These are phyloP conservation scores for Aureobasidium vineae DNA, from an alignment of 2,329 filamentous ascomycete genomes.

Conservation along the genomic window DNA sequence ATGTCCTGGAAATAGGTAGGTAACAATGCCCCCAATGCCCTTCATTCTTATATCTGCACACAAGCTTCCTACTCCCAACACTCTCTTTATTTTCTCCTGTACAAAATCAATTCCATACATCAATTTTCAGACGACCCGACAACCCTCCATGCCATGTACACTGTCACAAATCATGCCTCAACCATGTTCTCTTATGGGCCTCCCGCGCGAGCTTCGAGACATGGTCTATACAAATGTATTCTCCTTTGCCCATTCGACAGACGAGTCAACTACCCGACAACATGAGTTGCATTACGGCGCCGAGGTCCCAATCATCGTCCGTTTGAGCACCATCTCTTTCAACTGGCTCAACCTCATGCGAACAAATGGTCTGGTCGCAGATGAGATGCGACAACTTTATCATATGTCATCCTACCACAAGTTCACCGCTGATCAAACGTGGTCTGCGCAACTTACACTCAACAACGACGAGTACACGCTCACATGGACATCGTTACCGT, in stretches of 20 bases:
- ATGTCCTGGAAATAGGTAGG: constrained; percentile 9
- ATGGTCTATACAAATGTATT: constrained; percentile 18
- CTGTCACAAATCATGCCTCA: neutral
- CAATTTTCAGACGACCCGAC: neutral
- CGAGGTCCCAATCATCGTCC: neutral
- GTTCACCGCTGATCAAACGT: neutral
- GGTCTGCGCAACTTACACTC: neutral
- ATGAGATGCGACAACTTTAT: constrained; percentile 21
- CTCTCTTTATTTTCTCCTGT: neutral
- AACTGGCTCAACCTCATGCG: constrained; percentile 16
- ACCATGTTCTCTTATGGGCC: neutral
- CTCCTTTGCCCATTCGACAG: neutral
- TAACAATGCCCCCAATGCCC: neutral
- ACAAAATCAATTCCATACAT: neutral
- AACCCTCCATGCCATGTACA: neutral
- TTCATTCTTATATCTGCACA: neutral
- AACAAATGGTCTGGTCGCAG: constrained; percentile 8
- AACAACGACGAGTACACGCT: constrained; percentile 10
- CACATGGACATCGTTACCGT: constrained; percentile 6
- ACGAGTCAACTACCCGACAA: neutral
- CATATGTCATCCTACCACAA: neutral
- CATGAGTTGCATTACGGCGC: neutral
- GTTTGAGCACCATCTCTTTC: constrained; percentile 11
- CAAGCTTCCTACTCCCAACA: neutral
- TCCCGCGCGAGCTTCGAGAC: constrained; percentile 16